Evolutionary conservation across 1,284 basidiomycete genomes (phyloP), one percentile per base, ranked within the genome.

Genomic region (Pseudozyma hubeiensis): DNA sequence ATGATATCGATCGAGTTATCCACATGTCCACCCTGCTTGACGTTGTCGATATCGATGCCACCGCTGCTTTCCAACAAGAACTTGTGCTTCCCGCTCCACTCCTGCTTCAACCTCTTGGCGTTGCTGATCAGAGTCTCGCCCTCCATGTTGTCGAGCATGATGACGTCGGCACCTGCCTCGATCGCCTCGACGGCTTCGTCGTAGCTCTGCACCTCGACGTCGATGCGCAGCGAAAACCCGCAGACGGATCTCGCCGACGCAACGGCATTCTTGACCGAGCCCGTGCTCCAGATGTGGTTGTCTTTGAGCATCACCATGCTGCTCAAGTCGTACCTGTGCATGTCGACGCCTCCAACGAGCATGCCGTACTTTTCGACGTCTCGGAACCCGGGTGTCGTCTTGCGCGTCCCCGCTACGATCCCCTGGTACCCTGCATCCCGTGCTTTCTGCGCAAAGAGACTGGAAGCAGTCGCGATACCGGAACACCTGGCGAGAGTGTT

Each of bases 281-380:
- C 94, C 31, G 91, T 93, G 7, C 94, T 95, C 95, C 94, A 98
- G 82, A 99, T 94, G 84, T 99, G 97, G 85, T 99, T 99, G 84
- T 99, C 96, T 86, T 99, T 99, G 81, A 99, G 90, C 96, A 99
- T 99, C 83, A 99, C 96, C 96, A 99, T 99, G 84, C 92, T 93
- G 40, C 92, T 94, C 35, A 99, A 88, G 85, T 98, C 95, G 81
- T 97, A 92, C n/a, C 97, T 89, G 86, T 99, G 97, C 17, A 93
- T 88, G 85, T 99, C 97, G 74, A 98, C 92, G 5, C 96, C 97
- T 29, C 97, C 96, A 30, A 99, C 93, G 47, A 98, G 87, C 97
- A 99, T 99, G 9, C 92, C 97, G 85, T 99, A 98, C 86, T 99
- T 99, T 85, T 99, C 96, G 6, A 99, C 95, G 16, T 98, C 88